Conservation (phyloP, 768 basidiomycete genomes). For the Xerocomellus intermedius region DNA sequence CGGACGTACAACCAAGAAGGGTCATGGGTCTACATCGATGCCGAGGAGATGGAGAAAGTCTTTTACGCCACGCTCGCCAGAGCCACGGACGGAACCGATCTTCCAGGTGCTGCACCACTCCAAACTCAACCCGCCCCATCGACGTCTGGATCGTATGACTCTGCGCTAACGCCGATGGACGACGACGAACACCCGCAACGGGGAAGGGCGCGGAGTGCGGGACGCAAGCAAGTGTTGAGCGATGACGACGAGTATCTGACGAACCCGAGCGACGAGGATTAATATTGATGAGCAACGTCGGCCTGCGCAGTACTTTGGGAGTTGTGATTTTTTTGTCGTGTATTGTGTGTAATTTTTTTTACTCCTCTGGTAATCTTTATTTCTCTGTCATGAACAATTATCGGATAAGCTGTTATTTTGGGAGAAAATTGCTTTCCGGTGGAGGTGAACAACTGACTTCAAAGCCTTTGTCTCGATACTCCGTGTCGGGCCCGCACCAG, state of each 20-base stretch:
- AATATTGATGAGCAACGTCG: constrained; percentile 37
- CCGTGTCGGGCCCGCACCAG: too few relatives aligned
- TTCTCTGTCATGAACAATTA: constrained; percentile 3
- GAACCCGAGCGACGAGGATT: constrained; percentile 69
- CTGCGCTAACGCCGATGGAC: constrained; percentile 77
- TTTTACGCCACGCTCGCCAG: constrained; percentile 72
- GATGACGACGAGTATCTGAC: constrained; percentile 67
- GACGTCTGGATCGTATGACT: constrained; percentile 52
- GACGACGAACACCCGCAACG: constrained; percentile 69
- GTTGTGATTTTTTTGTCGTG: constrained; percentile 5
- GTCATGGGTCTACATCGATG: constrained; percentile 92
- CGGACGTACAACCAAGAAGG: constrained; percentile 92
- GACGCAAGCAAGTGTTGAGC: constrained; percentile 72
- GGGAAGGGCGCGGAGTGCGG: constrained; percentile 55
- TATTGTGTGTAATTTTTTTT: constrained; percentile 15
- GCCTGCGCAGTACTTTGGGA: background rate
- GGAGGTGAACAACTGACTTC: too few relatives aligned
- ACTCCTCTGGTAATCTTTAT: constrained; percentile 2
- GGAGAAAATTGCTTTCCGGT: background rate
- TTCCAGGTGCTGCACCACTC: constrained; percentile 66
- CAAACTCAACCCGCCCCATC: constrained; percentile 28
- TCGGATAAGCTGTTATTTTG: background rate
- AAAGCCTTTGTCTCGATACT: too few relatives aligned
- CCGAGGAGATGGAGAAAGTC: constrained; percentile 90
- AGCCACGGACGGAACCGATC: constrained; percentile 61